phyloP scores from a whole-genome alignment of 2,329 filamentous ascomycete genomes.

The Arthrobotrys musiformis region DNA sequence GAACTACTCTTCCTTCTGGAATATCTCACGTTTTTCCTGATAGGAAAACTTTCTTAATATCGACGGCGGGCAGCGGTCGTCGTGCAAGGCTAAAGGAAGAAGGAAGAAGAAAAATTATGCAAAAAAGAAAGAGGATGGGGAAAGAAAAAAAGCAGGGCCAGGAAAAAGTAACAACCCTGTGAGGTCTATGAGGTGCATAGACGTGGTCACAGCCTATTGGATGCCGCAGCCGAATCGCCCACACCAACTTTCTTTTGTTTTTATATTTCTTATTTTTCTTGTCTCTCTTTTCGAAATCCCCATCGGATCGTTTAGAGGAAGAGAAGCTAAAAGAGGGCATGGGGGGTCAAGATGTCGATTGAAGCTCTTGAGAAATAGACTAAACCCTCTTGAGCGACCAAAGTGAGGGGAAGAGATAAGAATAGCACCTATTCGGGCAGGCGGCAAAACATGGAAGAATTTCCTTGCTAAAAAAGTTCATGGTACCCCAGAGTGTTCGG shows the following conservation, averaged over 20 bases:
- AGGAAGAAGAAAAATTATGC: slow-evolving; percentile 35
- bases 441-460: slow-evolving; percentile 53
- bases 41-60: slow-evolving; percentile 35
- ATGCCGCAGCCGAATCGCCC: slow-evolving; percentile 44
- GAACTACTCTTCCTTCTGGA: slow-evolving; percentile 37
- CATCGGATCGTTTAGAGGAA: slow-evolving; percentile 54
- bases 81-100: slow-evolving; percentile 38
- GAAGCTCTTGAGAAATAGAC: slow-evolving; percentile 21
- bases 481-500: slow-evolving; percentile 40
- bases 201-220: slow-evolving; percentile 55
- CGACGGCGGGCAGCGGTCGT: too few relatives aligned
- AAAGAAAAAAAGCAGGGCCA: slow-evolving; percentile 21
- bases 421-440: slow-evolving; percentile 52
- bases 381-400: slow-evolving; percentile 36
- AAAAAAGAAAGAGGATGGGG: slow-evolving; percentile 38
- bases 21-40: slow-evolving; percentile 24
- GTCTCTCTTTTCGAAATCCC: slow-evolving; percentile 17
- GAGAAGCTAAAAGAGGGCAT: slow-evolving; percentile 22
- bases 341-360: slow-evolving; percentile 45
- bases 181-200: slow-evolving; percentile 52
- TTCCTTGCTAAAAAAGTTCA: slow-evolving; percentile 51
- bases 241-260: slow-evolving; percentile 35
- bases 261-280: too few relatives aligned
- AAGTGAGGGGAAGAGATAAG: slow-evolving; percentile 50
- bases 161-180: slow-evolving; percentile 54